These are phyloP conservation scores for Rhynchosporium graminicola DNA, from an alignment of 2,329 filamentous ascomycete species.

Conservation along the genomic window DNA sequence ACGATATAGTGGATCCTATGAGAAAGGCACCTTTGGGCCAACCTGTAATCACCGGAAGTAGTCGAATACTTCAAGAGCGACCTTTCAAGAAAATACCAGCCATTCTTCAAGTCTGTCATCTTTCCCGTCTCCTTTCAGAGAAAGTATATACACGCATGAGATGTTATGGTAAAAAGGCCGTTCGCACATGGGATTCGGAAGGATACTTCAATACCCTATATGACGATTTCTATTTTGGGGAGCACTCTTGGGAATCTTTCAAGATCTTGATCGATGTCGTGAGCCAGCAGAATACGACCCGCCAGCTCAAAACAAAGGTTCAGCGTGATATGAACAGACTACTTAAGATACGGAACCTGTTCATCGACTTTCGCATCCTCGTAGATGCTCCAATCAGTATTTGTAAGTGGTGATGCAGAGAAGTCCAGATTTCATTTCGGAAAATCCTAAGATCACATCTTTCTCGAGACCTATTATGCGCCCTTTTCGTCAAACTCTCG, in stretches of 20 bases:
- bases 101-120: constrained; percentile 2
- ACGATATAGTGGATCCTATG: background rate
- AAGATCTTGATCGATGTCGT: constrained; percentile 16
- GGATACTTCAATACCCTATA: constrained; percentile 18
- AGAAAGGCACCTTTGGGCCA: background rate
- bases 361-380: constrained; percentile 11
- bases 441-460: no score
- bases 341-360: constrained; percentile 8
- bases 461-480: no score
- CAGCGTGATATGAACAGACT: constrained; percentile 9
- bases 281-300: constrained; percentile 9
- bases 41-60: background rate
- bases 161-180: background rate
- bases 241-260: constrained; percentile 8
- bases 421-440: no score
- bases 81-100: background rate
- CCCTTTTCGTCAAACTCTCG: no score
- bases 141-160: constrained; percentile 6
- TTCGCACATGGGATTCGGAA: background rate
- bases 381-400: constrained; percentile 37
- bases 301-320: background rate
- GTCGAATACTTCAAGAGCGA: background rate
- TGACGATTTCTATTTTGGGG: constrained; percentile 15
- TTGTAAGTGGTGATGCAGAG: background rate
- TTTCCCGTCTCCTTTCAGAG: constrained; percentile 5